Conservation (phyloP, 1,284 basidiomycete species). For the Anthracocystis walkeri region DNA sequence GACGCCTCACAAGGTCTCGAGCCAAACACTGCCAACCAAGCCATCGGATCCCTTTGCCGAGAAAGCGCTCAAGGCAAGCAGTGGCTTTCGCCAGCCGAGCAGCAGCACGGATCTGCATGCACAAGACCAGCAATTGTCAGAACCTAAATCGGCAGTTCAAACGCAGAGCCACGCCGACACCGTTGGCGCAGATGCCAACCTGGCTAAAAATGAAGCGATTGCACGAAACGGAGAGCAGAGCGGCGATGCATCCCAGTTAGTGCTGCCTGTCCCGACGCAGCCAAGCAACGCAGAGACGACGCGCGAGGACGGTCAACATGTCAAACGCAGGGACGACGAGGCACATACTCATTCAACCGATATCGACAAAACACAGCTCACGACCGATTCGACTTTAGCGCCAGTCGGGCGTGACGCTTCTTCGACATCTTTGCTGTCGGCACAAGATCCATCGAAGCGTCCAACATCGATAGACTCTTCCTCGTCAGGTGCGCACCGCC, state of each 20-base stretch:
- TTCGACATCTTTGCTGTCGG: not conserved
- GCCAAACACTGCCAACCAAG: constrained; percentile 13
- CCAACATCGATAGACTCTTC: constrained; percentile 38
- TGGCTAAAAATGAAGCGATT: not conserved
- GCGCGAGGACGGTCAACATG: not conserved
- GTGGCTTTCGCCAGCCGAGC: constrained; percentile 7
- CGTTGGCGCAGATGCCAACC: not conserved
- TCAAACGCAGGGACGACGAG: constrained; percentile 1
- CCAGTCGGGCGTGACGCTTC: not conserved
- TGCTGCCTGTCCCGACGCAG: not conserved
- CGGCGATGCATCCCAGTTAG: not conserved
- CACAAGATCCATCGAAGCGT: constrained; percentile 8
- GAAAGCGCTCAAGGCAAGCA: constrained; percentile 36
- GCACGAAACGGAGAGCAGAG: not conserved
- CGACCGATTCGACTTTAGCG: constrained; percentile 5
- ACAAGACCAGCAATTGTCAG: not conserved
- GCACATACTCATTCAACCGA: not conserved
- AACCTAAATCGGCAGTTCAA: not conserved
- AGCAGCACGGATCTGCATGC: constrained; percentile 11
- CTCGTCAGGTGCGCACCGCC: constrained; percentile 30
- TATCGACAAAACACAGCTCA: constrained; percentile 1
- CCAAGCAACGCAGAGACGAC: not conserved
- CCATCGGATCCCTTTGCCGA: constrained; percentile 26
- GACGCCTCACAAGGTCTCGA: constrained; percentile 18
- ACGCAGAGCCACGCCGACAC: constrained; percentile 1